A percentile compares a stretch with the other conserved stretches of the same genome.
phyloP scores from a whole-genome alignment of 73 alveolate species.

The Uronychia binucleata region DNA sequence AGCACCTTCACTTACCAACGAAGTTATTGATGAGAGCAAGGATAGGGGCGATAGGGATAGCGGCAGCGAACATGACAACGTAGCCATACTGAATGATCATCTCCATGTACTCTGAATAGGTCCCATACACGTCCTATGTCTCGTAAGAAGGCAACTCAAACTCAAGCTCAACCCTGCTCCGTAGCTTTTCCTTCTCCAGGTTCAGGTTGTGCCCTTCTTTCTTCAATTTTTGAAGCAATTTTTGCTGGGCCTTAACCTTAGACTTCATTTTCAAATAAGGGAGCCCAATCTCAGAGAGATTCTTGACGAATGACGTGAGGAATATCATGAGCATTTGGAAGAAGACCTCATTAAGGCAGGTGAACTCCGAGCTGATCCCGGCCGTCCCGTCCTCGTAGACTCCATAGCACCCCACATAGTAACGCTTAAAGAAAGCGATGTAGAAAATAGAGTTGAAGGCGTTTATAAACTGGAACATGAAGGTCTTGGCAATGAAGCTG shows the following conservation, averaged over 20 bases:
- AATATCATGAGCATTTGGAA: background rate
- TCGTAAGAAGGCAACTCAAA: conserved; percentile 1
- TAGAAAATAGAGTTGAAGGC: conserved; percentile 66
- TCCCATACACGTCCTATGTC: conserved; percentile 16
- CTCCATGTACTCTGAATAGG: conserved; percentile 63
- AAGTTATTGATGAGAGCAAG: conserved; percentile 70
- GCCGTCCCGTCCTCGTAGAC: background rate
- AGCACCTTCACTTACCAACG: background rate
- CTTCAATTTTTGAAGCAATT: background rate
- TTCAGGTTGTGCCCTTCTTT: conserved; percentile 2
- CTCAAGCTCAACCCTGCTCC: background rate
- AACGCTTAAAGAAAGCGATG: conserved; percentile 60
- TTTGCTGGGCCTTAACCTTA: background rate
- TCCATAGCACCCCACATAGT: conserved; percentile 26
- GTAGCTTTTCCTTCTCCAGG: background rate
- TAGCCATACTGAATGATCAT: conserved; percentile 75
- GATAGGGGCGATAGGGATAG: conserved; percentile 78
- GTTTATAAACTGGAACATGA: conserved; percentile 64
- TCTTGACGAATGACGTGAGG: background rate
- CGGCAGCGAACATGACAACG: conserved; percentile 75
- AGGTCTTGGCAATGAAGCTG: conserved; percentile 51
- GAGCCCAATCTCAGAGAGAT: background rate
- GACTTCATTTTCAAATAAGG: conserved; percentile 1
- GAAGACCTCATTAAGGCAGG: background rate
- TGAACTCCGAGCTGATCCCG: background rate